phyloP scores from a whole-genome alignment of 805 yeast genomes.

The Saturnispora zaruensis region DNA sequence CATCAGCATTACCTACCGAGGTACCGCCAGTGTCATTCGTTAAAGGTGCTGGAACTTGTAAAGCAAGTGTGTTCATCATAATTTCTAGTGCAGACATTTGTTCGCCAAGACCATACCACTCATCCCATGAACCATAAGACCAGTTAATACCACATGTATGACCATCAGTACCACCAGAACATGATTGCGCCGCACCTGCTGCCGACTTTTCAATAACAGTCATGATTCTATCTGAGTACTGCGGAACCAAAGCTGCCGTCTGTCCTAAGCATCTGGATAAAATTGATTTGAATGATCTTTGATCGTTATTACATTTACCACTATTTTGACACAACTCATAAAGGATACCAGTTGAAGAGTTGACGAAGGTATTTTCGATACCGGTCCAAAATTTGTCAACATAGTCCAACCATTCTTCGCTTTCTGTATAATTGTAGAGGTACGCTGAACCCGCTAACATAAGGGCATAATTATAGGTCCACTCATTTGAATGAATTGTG shows the following conservation, averaged over 20 bases:
- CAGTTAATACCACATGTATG: conserved; percentile 80
- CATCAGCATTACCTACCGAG: conserved; percentile 48
- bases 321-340: conserved; percentile 55
- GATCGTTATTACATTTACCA: conserved; percentile 59
- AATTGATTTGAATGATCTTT: conserved; percentile 65
- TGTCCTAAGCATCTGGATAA: conserved; percentile 55
- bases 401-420: conserved; percentile 34
- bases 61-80: conserved; percentile 37
- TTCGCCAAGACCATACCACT: conserved; percentile 70
- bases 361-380: conserved; percentile 37
- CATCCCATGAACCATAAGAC: conserved; percentile 55
- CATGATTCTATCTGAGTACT: conserved; percentile 34
- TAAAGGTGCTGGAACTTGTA: conserved; percentile 45
- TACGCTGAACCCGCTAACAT: conserved; percentile 63
- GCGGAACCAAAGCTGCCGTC: conserved; percentile 48
- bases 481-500: conserved; percentile 40
- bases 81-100: conserved; percentile 72
- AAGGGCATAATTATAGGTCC: conserved; percentile 69
- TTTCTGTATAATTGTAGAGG: conserved; percentile 53
- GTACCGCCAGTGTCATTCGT: conserved; percentile 61
- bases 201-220: conserved; percentile 36
- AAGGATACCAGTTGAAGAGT: conserved; percentile 36
- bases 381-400: conserved; percentile 32
- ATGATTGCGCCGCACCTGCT: conserved; percentile 64
- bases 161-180: conserved; percentile 80